phyloP scores from a whole-genome alignment of 495 filamentous ascomycete species.

The Rostrohypoxylon terebratum region DNA sequence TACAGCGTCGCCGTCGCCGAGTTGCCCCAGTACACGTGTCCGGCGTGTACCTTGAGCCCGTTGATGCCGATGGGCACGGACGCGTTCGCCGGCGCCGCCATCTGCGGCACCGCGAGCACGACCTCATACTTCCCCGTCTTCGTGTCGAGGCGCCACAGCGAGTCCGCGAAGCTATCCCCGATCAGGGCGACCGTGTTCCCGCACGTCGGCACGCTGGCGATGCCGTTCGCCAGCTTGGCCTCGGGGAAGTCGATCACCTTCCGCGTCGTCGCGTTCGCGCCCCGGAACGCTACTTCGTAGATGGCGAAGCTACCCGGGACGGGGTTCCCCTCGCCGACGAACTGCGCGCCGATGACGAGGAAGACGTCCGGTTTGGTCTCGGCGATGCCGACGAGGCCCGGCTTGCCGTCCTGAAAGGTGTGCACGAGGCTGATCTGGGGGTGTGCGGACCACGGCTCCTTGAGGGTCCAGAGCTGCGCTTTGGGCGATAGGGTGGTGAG shows the following conservation, averaged over 20 bases:
- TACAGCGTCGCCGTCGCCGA: constrained; percentile 53
- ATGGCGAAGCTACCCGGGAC: constrained; percentile 51
- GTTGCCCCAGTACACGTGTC: constrained; percentile 59
- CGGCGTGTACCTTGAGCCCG: constrained; percentile 50
- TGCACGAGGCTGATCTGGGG: constrained; percentile 52
- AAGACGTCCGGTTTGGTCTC: constrained; percentile 55
- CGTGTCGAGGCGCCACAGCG: constrained; percentile 51
- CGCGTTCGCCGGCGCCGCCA: constrained; percentile 14
- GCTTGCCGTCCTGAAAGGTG: constrained; percentile 51
- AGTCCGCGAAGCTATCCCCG: constrained; percentile 54
- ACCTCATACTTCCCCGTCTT: constrained; percentile 39
- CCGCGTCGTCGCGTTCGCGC: constrained; percentile 29
- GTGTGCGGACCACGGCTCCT: constrained; percentile 36
- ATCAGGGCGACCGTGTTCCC: constrained; percentile 38
- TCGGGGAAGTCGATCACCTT: constrained; percentile 50
- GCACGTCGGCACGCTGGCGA: constrained; percentile 36
- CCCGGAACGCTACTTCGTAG: constrained; percentile 43
- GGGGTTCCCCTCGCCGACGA: constrained; percentile 44
- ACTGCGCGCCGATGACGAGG: constrained; percentile 52
- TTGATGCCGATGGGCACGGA: constrained; percentile 56
- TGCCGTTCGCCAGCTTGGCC: constrained; percentile 55
- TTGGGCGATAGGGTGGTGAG: constrained; percentile 52
- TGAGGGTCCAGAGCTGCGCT: constrained; percentile 49
- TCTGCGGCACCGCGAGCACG: constrained; percentile 36
- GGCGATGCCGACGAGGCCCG: constrained; percentile 54